phyloP scores from a whole-genome alignment of 495 filamentous ascomycete species.

The Pseudotulostoma volvatum region DNA sequence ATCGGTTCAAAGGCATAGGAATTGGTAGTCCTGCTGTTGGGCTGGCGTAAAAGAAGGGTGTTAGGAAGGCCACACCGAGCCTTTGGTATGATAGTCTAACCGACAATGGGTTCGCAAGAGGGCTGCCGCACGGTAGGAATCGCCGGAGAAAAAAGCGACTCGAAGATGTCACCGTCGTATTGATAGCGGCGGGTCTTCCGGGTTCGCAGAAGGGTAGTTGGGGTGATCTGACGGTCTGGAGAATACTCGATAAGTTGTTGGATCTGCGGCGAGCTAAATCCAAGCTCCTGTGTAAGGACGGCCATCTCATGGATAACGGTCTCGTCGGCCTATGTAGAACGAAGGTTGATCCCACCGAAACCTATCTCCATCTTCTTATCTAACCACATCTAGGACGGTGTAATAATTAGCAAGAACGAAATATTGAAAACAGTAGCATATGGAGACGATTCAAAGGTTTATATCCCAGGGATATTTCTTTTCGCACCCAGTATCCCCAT shows the following conservation, averaged over 20 bases:
- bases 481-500: no score
- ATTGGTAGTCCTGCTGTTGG: slow-evolving; percentile 9
- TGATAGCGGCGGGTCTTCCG: slow-evolving; percentile 14
- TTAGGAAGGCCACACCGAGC: slow-evolving; percentile 11
- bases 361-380: no score
- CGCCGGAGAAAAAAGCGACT: slow-evolving; percentile 13
- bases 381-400: no score
- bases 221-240: slow-evolving; percentile 17
- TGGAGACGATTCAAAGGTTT: no score
- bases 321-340: slow-evolving; percentile 17
- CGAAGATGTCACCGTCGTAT: slow-evolving; percentile 11
- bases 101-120: slow-evolving; percentile 2
- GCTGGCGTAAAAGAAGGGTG: slow-evolving; percentile 5
- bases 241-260: slow-evolving; percentile 8
- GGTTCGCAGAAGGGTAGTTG: slow-evolving; percentile 16
- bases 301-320: slow-evolving; percentile 15
- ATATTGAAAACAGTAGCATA: no score
- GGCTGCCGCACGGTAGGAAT: slow-evolving; percentile 5
- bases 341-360: no score
- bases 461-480: no score
- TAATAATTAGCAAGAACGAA: no score
- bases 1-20: slow-evolving; percentile 7
- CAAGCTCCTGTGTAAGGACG: slow-evolving; percentile 11
- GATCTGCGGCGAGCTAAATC: slow-evolving; percentile 15
- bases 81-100: slow-evolving; percentile 5